phyloP scores from a whole-genome alignment of 441 rosid genomes.

The Theobroma grandiflorum region DNA sequence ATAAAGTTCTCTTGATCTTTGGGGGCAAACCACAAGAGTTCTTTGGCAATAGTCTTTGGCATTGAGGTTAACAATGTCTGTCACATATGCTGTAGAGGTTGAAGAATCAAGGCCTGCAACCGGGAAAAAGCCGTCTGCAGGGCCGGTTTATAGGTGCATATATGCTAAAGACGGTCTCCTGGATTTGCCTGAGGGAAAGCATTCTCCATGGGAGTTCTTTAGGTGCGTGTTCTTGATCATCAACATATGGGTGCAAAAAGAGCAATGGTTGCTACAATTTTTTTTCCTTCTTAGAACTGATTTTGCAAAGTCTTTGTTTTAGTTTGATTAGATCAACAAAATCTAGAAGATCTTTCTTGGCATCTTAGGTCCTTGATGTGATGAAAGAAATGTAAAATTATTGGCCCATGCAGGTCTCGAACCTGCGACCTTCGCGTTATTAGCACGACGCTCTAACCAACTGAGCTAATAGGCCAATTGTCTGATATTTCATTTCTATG shows the following conservation, averaged over 20 bases:
- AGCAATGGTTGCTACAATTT: too few relatives aligned
- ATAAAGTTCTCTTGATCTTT: too few relatives aligned
- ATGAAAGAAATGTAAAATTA: neutral
- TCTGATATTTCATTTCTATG: neutral
- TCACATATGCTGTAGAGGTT: constrained; percentile 64
- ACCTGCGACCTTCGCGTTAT: constrained; percentile 91
- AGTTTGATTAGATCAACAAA: too few relatives aligned
- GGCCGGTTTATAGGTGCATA: constrained; percentile 83
- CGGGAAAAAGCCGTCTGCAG: constrained; percentile 60
- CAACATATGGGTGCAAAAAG: too few relatives aligned
- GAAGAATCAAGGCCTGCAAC: constrained; percentile 68
- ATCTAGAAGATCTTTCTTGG: too few relatives aligned
- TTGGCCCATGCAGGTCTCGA: constrained; percentile 81
- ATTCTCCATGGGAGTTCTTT: constrained; percentile 90
- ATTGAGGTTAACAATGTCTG: constrained; percentile 40
- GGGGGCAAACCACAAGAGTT: neutral
- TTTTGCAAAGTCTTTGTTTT: neutral
- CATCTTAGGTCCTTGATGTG: too few relatives aligned
- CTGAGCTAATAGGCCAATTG: constrained; percentile 77
- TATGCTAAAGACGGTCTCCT: constrained; percentile 80
- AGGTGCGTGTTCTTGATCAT: constrained; percentile 40
- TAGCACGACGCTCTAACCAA: constrained; percentile 94
- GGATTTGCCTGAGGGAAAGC: constrained; percentile 53
- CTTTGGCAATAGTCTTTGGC: neutral
- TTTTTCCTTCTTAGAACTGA: neutral